Conservation (phyloP, 1,139 yeast species). For the Candida smagusa region DNA sequence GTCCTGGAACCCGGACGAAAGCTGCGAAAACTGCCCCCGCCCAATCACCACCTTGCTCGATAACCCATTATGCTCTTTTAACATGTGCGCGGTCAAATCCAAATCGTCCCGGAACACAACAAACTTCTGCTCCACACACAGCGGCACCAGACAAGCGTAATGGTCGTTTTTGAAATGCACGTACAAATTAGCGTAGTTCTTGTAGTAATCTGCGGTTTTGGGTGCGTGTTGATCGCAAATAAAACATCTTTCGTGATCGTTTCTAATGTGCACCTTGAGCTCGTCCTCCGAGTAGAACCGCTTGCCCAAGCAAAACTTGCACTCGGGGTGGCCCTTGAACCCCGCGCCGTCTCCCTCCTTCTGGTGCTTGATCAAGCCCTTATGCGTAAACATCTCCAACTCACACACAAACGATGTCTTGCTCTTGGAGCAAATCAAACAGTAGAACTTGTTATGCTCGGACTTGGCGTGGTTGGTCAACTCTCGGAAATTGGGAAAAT, state of each 20-base stretch:
- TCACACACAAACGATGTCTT: conserved; percentile 79
- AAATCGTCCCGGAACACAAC: conserved; percentile 87
- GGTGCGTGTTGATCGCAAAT: conserved; percentile 77
- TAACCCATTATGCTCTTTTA: conserved; percentile 70
- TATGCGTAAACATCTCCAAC: conserved; percentile 56
- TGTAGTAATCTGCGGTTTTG: conserved; percentile 70
- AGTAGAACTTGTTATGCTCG: conserved; percentile 60
- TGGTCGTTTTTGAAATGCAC: conserved; percentile 73
- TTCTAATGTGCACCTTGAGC: conserved; percentile 75
- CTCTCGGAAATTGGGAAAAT: conserved; percentile 48
- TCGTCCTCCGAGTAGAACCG: conserved; percentile 91
- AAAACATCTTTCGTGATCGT: conserved; percentile 83
- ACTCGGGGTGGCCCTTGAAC: conserved; percentile 85
- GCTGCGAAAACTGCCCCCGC: conserved; percentile 54
- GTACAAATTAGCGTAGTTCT: conserved; percentile 69
- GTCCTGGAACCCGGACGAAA: conserved; percentile 52
- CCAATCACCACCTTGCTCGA: conserved; percentile 42
- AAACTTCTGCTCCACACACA: conserved; percentile 86
- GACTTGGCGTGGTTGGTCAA: conserved; percentile 63
- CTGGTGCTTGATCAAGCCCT: conserved; percentile 69
- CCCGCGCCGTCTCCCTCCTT: conserved; percentile 66
- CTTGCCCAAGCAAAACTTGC: conserved; percentile 73
- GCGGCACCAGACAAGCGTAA: conserved; percentile 72
- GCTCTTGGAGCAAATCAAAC: conserved; percentile 71
- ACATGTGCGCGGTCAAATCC: conserved; percentile 85